Evolutionary conservation across 169 alveolate species (phyloP).

Genomic region (Cryptosporidium meleagridis): DNA sequence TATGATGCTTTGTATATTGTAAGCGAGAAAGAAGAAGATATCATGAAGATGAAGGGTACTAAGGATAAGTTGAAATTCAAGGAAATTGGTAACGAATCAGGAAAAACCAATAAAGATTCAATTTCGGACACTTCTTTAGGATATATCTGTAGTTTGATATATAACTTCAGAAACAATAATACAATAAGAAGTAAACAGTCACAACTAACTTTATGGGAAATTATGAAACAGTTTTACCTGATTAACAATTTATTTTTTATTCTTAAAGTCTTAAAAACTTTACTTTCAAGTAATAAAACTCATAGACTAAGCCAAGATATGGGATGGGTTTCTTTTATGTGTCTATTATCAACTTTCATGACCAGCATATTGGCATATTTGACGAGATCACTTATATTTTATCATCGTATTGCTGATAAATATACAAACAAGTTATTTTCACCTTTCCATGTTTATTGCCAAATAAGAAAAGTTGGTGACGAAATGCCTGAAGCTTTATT

Average conservation of each 20-base stretch:
- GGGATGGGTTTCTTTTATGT: slow-evolving; percentile 71
- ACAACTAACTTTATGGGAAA: slow-evolving; percentile 64
- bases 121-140: slow-evolving; percentile 6
- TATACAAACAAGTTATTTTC: slow-evolving; percentile 29
- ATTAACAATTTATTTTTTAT: slow-evolving; percentile 52
- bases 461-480: slow-evolving; percentile 37
- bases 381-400: slow-evolving; percentile 41
- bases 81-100: background rate
- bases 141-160: slow-evolving; percentile 42
- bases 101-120: background rate
- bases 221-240: slow-evolving; percentile 43
- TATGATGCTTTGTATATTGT: slow-evolving; percentile 23
- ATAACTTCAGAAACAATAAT: slow-evolving; percentile 25
- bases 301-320: slow-evolving; percentile 52
- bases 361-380: slow-evolving; percentile 49
- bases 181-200: slow-evolving; percentile 58
- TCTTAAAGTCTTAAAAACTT: slow-evolving; percentile 39
- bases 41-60: background rate
- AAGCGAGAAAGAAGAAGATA: slow-evolving; percentile 9
- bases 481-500: slow-evolving; percentile 40
- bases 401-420: slow-evolving; percentile 26
- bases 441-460: slow-evolving; percentile 53
- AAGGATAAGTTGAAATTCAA: background rate
- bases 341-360: slow-evolving; percentile 31
- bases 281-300: slow-evolving; percentile 15